phyloP scores from a whole-genome alignment of 2,329 filamentous ascomycete genomes.

The Capronia epimyces region DNA sequence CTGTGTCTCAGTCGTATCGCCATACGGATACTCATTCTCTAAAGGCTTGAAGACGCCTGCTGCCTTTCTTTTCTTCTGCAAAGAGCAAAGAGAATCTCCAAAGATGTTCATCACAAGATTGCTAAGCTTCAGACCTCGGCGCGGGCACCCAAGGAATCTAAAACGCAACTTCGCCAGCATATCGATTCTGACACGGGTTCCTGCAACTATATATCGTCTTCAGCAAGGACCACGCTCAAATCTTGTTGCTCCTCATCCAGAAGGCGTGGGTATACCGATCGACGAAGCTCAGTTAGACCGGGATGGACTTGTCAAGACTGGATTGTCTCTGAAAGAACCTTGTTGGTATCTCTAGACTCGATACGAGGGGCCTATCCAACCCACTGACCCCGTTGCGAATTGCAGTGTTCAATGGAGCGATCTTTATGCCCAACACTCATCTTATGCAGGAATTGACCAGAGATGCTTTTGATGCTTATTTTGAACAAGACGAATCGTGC shows the following conservation, averaged over 20 bases:
- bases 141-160: constrained; percentile 4
- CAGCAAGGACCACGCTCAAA: constrained; percentile 16
- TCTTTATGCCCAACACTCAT: constrained; percentile 20
- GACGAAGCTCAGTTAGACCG: constrained; percentile 3
- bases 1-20: constrained; percentile 3
- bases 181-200: constrained; percentile 10
- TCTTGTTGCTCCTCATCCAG: constrained; percentile 4
- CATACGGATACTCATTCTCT: constrained; percentile 3
- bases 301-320: constrained; percentile 6
- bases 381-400: constrained; percentile 5
- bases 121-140: constrained; percentile 5
- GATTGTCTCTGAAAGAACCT: constrained; percentile 9
- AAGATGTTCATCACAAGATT: constrained; percentile 5
- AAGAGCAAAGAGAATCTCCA: constrained; percentile 6
- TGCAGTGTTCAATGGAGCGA: constrained; percentile 14
- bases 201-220: constrained; percentile 18
- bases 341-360: constrained; percentile 8
- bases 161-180: constrained; percentile 6
- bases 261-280: neutral
- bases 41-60: constrained; percentile 5
- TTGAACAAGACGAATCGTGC: constrained; percentile 12
- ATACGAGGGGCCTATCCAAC: constrained; percentile 6
- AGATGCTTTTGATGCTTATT: constrained; percentile 14
- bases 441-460: constrained; percentile 19
- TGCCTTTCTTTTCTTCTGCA: constrained; percentile 6